Base-by-base conservation (phyloP, 345 rosid species). In the Camelina laxa region DNA sequence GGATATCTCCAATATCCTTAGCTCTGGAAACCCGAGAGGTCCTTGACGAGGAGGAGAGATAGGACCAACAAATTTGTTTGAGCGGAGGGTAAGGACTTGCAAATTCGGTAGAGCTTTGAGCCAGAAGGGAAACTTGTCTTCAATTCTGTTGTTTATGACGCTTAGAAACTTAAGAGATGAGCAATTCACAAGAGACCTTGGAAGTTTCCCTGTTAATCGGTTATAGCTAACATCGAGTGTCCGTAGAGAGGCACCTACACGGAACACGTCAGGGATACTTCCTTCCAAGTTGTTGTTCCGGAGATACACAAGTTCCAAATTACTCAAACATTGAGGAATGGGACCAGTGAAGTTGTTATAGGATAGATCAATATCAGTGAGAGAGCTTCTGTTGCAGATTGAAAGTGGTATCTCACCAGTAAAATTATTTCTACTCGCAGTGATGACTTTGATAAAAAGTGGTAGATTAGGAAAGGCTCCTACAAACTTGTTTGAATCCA, bases 71-170 rank as follows among this genome's bases (percentile, higher is more conserved):
- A 71, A 49, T 7, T 1, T 16, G 42, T 71, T 71, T 7, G 75
- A 71, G 5, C 42, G 17, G 0, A 71, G 68, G 31, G 0, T 22
- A 2, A 71, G 19, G 27, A 60, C 50, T 49, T 60, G 14, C 60
- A 72, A 27, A 13, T 39, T 9, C 0, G 62, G 62, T 51, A 41
- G 17, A 17, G 44, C 62, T 33, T 30, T 53, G 22, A 72, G 69
- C 76, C 62, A 72, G 3, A 72, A 72, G 3, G 67, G 67, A 36
- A 71, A 71, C 8, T 11, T n/a, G 10, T 71, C 75, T 51, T 53
- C 0, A 2, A 72, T 13, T 31, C 0, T 19, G 20, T 73, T 73
- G 39, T 73, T 1, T 3, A 6, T 17, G 10, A 64, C 11, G 2
- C 0, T 22, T 24, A 73, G 27, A 63, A 64, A 14, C 57, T 0